Conservation (phyloP, 108 stramenopile species). For the Pseudonitzschia multiseries region DNA sequence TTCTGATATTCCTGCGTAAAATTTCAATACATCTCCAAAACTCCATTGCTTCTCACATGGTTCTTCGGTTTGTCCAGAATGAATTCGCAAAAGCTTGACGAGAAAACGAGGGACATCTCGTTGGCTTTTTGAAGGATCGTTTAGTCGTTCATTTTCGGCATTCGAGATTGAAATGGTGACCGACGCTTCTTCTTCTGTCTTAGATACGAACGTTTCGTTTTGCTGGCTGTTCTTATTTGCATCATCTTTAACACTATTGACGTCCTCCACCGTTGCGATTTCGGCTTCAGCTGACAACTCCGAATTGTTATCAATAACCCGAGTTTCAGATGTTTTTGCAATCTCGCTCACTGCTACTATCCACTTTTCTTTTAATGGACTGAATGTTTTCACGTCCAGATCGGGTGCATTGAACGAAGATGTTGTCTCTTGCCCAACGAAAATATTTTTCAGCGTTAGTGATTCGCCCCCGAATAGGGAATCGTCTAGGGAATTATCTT, state of each 20-base stretch:
- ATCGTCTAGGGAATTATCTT: slow-evolving; percentile 4
- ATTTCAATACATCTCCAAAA: slow-evolving; percentile 22
- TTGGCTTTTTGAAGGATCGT: slow-evolving; percentile 10
- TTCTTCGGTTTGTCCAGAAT: background rate
- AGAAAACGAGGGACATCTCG: slow-evolving; percentile 5
- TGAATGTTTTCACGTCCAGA: slow-evolving; percentile 14
- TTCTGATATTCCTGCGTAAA: slow-evolving; percentile 30
- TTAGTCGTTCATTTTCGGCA: background rate
- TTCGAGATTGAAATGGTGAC: background rate
- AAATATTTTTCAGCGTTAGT: slow-evolving; percentile 21
- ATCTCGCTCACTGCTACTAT: slow-evolving; percentile 20
- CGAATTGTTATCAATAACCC: background rate
- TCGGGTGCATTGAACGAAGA: background rate
- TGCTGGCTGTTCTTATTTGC: no score
- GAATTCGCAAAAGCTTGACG: background rate
- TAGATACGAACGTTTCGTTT: background rate
- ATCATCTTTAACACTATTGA: no score
- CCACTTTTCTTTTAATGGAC: slow-evolving; percentile 30
- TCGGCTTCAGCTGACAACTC: background rate
- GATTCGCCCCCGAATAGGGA: slow-evolving; percentile 12
- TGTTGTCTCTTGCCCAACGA: background rate
- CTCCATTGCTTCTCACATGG: slow-evolving; percentile 12
- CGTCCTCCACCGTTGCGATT: no score
- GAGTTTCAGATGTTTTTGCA: background rate
- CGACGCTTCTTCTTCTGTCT: background rate